Percentiles rank a stretch among this genome's conserved stretches.
Evolutionary conservation across 148 eudicot genomes (phyloP).

Genomic region (Camellia japonica): DNA sequence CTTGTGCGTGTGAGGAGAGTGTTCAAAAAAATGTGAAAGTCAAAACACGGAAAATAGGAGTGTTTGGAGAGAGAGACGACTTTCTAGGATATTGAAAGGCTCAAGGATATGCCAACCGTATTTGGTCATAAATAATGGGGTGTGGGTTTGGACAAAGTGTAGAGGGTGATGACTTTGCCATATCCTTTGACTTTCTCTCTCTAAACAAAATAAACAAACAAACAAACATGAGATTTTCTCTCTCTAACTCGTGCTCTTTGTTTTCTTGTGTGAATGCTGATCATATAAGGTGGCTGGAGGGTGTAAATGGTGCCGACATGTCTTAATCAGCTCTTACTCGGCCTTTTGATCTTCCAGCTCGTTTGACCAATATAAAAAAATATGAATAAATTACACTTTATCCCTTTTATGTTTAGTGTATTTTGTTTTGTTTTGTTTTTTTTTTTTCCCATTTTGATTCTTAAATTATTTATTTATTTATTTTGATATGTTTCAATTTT

Average conservation of each 20-base stretch:
- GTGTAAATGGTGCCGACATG: slow-evolving; percentile 13
- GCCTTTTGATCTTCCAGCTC: too few species aligned
- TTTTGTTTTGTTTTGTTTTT: too few species aligned
- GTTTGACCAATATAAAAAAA: neutral
- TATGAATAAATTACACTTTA: too few species aligned
- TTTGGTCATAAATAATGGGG: neutral
- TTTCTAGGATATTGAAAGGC: slow-evolving; percentile 25
- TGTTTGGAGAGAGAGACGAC: slow-evolving; percentile 10
- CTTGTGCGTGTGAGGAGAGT: neutral
- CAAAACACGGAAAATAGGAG: slow-evolving; percentile 43
- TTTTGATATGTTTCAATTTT: too few species aligned
- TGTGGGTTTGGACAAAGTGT: slow-evolving; percentile 10
- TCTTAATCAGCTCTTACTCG: neutral
- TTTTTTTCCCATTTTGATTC: too few species aligned
- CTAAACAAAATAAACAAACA: neutral
- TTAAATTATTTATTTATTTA: too few species aligned
- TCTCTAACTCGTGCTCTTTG: slow-evolving; percentile 26
- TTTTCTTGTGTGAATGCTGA: neutral
- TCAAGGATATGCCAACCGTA: neutral
- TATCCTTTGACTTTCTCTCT: slow-evolving; percentile 25
- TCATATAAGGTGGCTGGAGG: neutral
- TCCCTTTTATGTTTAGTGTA: too few species aligned
- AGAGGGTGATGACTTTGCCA: neutral
- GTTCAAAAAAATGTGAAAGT: slow-evolving; percentile 35
- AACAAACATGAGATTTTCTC: neutral